Base-by-base conservation (phyloP, 1,284 basidiomycete genomes). In the Ceratobasidium sp. region DNA sequence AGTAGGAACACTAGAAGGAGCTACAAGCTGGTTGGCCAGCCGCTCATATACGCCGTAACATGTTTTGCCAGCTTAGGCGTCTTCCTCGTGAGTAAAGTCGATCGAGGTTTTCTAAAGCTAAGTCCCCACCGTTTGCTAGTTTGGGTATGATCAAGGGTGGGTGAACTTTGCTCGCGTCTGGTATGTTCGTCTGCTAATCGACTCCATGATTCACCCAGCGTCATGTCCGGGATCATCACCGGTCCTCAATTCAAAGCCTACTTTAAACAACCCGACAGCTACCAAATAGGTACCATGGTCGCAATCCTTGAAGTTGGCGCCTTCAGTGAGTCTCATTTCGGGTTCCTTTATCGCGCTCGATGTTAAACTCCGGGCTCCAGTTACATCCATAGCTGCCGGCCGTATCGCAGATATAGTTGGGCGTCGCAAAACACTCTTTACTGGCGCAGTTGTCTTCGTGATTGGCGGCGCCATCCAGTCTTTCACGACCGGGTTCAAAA, bases 141-240 rank as follows among this genome's bases (percentile, higher is more conserved):
- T 95, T 82, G 94, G 95, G 76, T 95, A 95, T 87, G 94, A 96
- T 82, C 94, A 96, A 87, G 95, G 94, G 94, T 94, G 80, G 77
- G 84, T 77, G 4, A 5, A n/a, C 31, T 31, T 43, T n/a, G 53
- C 31, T n/a, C 19, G 56, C 7, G 34, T 13, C 48, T 27, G 19
- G 14, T 24, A 63, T 53, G 19, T 31, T 8, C 48, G 71, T 61
- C 53, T 61, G 16, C 59, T 79, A 74, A 46, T 80, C 63, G 83
- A 83, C 81, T 84, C 81, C 39, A 76, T 76, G 73, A 58, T 31
- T 24, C n/a, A 29, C 46, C 13, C 78, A 91, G 92, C 75, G 92
- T 94, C 80, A 94, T 94, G 91, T 93, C 90, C 77, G 95, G 95
- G 39, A 91, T 98, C 79, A 97, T 98, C 82, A 98, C 96, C 24